Evolutionary conservation across 2,329 filamentous ascomycete species (phyloP), one percentile per base, ranked within the genome.

Genomic region (Penicillium frequentans): DNA sequence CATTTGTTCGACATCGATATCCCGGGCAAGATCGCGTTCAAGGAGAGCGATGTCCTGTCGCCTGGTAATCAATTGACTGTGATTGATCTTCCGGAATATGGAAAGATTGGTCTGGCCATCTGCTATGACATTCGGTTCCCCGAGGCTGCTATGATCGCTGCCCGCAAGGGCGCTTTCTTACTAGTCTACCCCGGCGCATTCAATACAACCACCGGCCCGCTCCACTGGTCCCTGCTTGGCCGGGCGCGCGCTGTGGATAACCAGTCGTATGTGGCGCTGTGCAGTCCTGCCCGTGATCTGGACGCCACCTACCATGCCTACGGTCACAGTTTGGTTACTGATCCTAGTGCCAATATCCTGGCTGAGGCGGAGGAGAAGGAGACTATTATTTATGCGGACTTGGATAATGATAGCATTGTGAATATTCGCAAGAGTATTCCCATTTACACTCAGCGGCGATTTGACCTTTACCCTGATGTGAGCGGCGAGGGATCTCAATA

Each of bases 1-100:
- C 95, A 99, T 76, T 83, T 99, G 44, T 99, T 99, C 75, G 95
- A 98, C 77, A 99, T 99, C 68, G 89, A 96, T 73, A 98, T 99
- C 62, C 95, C 95, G 0, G 93, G 92, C 60, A 93, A 93, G 79
- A 96, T 99, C 74, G 88, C 79, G 13, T 99, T 99, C 78, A 85
- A 85, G 62, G 95, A 99, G 77, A 92, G 88, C 52, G 93, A 97
- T 61, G 91, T 97, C 39, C 83, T 99, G 33, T 89, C 85, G 23
- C 87, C 93, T 0, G 95, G 95, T 0, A 89, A 93, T 77, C 88
- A 90, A 70, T 78, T 97, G 58, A 96, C 93, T 0, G 77, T 98
- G 3, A 82, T 98, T 26, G 90, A 96, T 64, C 80, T 97, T 29
- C 91, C 93, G 3, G 91, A 90, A 63, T 96, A 96, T 74, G 95